Evolutionary conservation across 441 rosid genomes (phyloP).

Genomic region (Erysimum cheiri): DNA sequence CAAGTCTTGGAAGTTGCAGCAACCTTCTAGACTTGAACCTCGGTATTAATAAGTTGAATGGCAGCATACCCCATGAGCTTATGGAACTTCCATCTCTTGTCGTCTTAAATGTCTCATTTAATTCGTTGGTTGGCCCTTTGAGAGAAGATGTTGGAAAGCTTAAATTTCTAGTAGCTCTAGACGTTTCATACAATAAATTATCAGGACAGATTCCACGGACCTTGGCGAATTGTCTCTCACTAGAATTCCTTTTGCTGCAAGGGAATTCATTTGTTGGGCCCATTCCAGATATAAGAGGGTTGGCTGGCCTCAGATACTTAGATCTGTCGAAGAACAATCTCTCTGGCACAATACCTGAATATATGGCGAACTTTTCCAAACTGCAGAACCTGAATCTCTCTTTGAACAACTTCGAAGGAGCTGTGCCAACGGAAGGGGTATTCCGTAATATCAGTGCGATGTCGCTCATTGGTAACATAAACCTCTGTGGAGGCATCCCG

Average conservation of each 20-base stretch:
- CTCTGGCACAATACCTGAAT: constrained; percentile 40
- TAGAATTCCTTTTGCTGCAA: constrained; percentile 38
- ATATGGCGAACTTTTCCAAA: constrained; percentile 17
- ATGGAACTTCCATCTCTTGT: constrained; percentile 38
- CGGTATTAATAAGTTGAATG: constrained; percentile 41
- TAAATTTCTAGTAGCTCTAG: constrained; percentile 15
- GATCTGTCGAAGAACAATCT: constrained; percentile 46
- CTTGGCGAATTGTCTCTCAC: constrained; percentile 34
- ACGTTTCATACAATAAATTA: constrained; percentile 39
- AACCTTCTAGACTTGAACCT: constrained; percentile 34
- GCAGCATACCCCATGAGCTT: constrained; percentile 45
- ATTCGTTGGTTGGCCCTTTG: constrained; percentile 35
- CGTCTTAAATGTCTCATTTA: constrained; percentile 34
- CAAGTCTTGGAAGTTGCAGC: constrained; percentile 43
- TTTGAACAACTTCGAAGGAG: constrained; percentile 42
- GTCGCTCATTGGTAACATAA: constrained; percentile 36
- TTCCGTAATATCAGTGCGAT: constrained; percentile 39
- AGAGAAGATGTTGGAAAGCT: constrained; percentile 29
- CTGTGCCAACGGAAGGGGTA: constrained; percentile 38
- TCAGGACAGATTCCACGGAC: constrained; percentile 44
- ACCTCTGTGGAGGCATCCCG: constrained; percentile 47
- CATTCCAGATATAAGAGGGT: constrained; percentile 38
- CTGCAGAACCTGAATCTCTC: constrained; percentile 43
- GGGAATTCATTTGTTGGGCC: constrained; percentile 42
- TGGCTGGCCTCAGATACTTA: constrained; percentile 32